Conservation (phyloP, 495 filamentous ascomycete species). For the Annulohypoxylon nitens region DNA sequence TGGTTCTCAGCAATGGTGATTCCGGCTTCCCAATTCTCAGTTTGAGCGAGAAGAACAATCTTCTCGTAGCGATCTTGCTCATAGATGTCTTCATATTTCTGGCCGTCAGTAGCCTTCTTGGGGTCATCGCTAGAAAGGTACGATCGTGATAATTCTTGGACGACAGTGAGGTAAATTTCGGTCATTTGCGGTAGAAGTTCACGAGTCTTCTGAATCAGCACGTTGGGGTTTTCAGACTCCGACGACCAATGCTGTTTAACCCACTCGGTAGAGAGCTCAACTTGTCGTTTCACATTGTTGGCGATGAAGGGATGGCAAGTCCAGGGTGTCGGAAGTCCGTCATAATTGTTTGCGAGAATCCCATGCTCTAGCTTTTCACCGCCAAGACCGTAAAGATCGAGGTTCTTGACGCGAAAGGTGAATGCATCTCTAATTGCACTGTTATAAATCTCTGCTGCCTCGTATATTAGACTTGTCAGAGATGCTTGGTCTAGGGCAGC, state of each 20-base stretch:
- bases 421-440: conserved; percentile 78
- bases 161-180: conserved; percentile 59
- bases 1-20: conserved; percentile 81
- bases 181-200: conserved; percentile 59
- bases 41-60: conserved; percentile 69
- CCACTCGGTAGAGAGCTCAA: conserved; percentile 60
- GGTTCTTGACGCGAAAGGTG: conserved; percentile 76
- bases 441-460: conserved; percentile 84
- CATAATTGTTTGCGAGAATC: conserved; percentile 69
- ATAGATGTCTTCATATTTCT: conserved; percentile 54
- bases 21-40: conserved; percentile 75
- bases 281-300: conserved; percentile 66
- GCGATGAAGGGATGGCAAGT: conserved; percentile 75
- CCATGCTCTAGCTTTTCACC: conserved; percentile 74
- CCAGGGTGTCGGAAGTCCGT: conserved; percentile 82
- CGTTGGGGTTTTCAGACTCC: conserved; percentile 29
- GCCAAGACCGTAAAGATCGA: conserved; percentile 75
- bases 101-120: conserved; percentile 51
- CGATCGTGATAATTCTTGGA: conserved; percentile 59
- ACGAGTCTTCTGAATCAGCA: conserved; percentile 53
- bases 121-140: conserved; percentile 55
- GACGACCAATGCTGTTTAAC: conserved; percentile 50
- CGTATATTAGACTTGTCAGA: conserved; percentile 68
- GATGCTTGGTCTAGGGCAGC: conserved; percentile 63
- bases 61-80: conserved; percentile 57